These are phyloP conservation scores for Gentiana macrophylla DNA, from an alignment of 257 asterid genomes.

Conservation along the genomic window DNA sequence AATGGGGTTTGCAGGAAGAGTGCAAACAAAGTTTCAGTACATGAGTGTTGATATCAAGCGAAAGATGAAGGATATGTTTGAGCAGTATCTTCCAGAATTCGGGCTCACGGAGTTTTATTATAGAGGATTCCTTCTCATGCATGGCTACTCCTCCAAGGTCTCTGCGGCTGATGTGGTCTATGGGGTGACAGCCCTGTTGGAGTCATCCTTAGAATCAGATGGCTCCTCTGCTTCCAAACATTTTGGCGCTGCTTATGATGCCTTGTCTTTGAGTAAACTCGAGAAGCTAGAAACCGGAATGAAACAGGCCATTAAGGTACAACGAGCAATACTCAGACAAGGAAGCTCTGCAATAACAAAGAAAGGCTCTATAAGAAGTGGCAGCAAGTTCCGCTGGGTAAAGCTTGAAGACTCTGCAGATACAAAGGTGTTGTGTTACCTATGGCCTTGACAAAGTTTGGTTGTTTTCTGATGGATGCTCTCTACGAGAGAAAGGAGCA, in stretches of 20 bases:
- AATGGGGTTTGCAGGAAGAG: conserved; percentile 90
- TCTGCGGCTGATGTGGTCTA: conserved; percentile 97
- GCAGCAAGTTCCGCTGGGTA: conserved; percentile 95
- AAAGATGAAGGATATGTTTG: conserved; percentile 93
- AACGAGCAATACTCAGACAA: conserved; percentile 88
- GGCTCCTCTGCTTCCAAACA: conserved; percentile 78
- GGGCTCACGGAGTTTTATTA: conserved; percentile 88
- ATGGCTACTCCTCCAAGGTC: conserved; percentile 80
- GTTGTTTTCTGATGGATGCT: conserved; percentile 89
- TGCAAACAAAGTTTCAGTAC: conserved; percentile 92
- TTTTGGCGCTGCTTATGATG: conserved; percentile 78
- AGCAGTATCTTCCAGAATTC: conserved; percentile 75
- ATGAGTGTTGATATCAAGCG: conserved; percentile 83
- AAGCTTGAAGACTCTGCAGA: conserved; percentile 85
- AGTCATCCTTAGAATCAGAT: conserved; percentile 63
- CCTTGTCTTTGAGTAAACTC: conserved; percentile 59
- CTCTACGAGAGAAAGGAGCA: conserved; percentile 94
- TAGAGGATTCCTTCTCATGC: conserved; percentile 66
- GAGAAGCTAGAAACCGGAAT: conserved; percentile 83
- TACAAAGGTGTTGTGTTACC: conserved; percentile 63
- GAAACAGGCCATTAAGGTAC: conserved; percentile 90
- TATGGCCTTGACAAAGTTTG: conserved; percentile 89
- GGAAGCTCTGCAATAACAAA: conserved; percentile 94
- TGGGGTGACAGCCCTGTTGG: conserved; percentile 86
- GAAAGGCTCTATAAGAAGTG: conserved; percentile 93